Evolutionary conservation across 2,329 filamentous ascomycete species (phyloP), one percentile per base, ranked within the genome.

Genomic region (Pseudogymnoascus sp.): DNA sequence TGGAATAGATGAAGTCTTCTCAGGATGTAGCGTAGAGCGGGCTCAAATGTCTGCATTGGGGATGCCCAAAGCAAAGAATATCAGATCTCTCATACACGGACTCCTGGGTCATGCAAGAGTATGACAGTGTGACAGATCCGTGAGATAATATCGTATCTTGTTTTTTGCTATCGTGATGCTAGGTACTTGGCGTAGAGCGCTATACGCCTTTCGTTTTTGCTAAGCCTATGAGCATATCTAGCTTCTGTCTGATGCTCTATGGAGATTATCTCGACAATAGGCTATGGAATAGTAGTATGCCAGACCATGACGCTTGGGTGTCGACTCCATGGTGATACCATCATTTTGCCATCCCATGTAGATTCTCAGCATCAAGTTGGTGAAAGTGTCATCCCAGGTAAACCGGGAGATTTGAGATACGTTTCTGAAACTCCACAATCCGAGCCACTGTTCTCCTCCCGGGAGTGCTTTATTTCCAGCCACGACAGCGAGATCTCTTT

Each of bases 101-200:
- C 64, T 64, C 57, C 60, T 60, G 62, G 66, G 67, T 69, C 68
- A 70, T 69, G 66, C 69, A 70, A 67, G 69, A 69, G 67, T 65
- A 67, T 70, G 69, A 70, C 68, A 70, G 66, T 62, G 59, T 65
- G 70, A 69, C 67, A 72, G 65, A 69, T 71, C 70, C 70, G 70
- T 69, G 69, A 72, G 71, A 62, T 54, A 54, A 54, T 54, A 54
- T 54, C 47, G 47, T 71, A 70, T 71, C 68, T 75, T 76, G 73
- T 77, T 74, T 78, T 86, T 83, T 87, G 86, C 87, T 89, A 89
- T 85, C 85, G 82, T 85, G 81, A 83, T 84, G 83, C 85, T 89
- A 88, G 83, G 81, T 83, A 82, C 81, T 84, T 84, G 77, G 77
- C 77, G 76, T 79, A 75, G 78, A 79, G 80, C 79, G 79, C 81